These are phyloP conservation scores for Thermomyces lanuginosus DNA, from an alignment of 2,329 filamentous ascomycete species.

Conservation along the genomic window DNA sequence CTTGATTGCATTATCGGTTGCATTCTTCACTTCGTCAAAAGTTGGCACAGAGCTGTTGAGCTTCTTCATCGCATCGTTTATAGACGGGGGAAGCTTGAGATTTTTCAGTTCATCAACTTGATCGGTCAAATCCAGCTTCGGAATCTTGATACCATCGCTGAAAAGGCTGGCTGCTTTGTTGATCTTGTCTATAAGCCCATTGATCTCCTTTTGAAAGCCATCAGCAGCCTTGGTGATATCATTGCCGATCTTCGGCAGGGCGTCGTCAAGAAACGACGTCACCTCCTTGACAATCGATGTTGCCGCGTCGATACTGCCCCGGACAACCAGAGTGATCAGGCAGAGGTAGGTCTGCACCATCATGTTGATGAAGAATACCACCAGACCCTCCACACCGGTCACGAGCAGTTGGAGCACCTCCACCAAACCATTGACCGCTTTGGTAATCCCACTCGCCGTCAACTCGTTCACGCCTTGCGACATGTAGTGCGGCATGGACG, in stretches of 20 bases:
- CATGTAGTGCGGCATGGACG: conserved; percentile 94
- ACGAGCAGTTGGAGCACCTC: conserved; percentile 61
- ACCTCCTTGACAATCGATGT: conserved; percentile 45
- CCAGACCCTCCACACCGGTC: conserved; percentile 68
- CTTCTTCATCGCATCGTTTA: conserved; percentile 52
- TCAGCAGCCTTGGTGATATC: conserved; percentile 28
- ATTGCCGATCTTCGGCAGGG: conserved; percentile 29
- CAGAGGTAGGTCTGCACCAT: conserved; percentile 82
- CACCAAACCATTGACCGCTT: conserved; percentile 64
- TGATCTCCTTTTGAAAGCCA: conserved; percentile 39
- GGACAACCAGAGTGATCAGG: conserved; percentile 66
- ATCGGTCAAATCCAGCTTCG: conserved; percentile 47
- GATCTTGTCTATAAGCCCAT: conserved; percentile 38
- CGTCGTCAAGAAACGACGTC: conserved; percentile 43
- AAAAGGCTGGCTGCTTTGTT: conserved; percentile 38
- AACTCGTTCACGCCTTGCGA: conserved; percentile 76
- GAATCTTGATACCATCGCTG: conserved; percentile 28
- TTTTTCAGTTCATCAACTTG: conserved; percentile 50
- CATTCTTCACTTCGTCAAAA: conserved; percentile 69
- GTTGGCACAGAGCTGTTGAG: conserved; percentile 67
- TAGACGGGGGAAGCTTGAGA: conserved; percentile 51
- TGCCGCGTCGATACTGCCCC: conserved; percentile 59
- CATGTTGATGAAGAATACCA: conserved; percentile 85
- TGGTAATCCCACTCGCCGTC: conserved; percentile 62
- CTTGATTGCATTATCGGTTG: conserved; percentile 57